Evolutionary conservation across 2,329 filamentous ascomycete genomes (phyloP).

Genomic region (Alternaria incomplexa): DNA sequence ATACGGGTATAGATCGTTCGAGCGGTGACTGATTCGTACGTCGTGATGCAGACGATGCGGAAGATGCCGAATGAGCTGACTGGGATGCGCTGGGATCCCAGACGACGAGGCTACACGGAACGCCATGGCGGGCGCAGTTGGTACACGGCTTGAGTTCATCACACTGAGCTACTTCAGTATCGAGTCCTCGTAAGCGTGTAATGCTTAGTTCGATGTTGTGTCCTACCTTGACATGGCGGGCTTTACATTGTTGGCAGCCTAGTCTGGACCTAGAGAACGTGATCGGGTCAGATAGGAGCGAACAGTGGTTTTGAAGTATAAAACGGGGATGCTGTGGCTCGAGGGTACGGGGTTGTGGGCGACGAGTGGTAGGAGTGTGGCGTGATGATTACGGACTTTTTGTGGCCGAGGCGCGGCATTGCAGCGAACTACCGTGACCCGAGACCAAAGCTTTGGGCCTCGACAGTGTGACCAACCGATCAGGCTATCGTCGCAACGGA

Average conservation of each 20-base stretch:
- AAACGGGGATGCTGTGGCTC: background rate
- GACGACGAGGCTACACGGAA: conserved; percentile 43
- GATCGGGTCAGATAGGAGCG: background rate
- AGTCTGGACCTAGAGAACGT: conserved; percentile 23
- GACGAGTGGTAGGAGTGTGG: conserved; percentile 8
- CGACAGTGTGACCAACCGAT: conserved; percentile 10
- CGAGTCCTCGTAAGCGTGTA: conserved; percentile 1
- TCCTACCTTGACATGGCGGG: conserved; percentile 47
- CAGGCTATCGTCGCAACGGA: conserved; percentile 5
- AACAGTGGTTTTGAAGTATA: background rate
- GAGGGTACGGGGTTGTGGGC: conserved; percentile 1
- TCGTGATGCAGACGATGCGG: conserved; percentile 15
- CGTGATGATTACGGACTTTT: conserved; percentile 35
- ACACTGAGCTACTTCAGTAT: conserved; percentile 37
- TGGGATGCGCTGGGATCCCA: conserved; percentile 27
- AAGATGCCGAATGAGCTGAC: conserved; percentile 16
- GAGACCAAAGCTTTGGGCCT: conserved; percentile 13
- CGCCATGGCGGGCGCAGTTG: conserved; percentile 46
- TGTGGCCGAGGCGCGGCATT: conserved; percentile 48
- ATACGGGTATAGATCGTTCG: conserved; percentile 25
- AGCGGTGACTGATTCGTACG: conserved; percentile 16
- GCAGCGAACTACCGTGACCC: conserved; percentile 7
- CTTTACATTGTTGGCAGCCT: conserved; percentile 47
- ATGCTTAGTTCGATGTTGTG: background rate
- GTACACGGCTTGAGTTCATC: conserved; percentile 48